These are phyloP conservation scores for Mycena albidolilacea DNA, from an alignment of 768 basidiomycete species.

Conservation along the genomic window DNA sequence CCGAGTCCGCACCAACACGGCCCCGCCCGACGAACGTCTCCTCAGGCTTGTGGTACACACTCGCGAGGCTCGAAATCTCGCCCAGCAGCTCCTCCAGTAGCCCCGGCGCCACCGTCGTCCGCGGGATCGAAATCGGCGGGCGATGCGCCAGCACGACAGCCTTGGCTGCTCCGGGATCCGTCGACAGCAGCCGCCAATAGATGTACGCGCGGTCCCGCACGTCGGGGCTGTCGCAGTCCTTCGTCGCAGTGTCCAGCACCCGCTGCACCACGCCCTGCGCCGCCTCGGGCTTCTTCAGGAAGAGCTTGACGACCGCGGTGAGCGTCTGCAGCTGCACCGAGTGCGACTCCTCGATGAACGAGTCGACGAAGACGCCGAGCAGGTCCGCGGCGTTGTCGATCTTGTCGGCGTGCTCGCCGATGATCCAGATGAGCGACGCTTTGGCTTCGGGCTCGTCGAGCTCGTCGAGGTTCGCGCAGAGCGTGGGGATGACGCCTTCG, in stretches of 20 bases:
- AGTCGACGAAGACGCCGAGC: conserved; percentile 89
- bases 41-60: conserved; percentile 97
- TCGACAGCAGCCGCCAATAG: conserved; percentile 96
- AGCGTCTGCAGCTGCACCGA: conserved; percentile 88
- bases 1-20: conserved; percentile 85
- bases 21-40: conserved; percentile 97
- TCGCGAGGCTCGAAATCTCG: conserved; percentile 91
- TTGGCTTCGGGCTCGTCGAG: conserved; percentile 99
- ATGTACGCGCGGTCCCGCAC: conserved; percentile 98
- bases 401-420: conserved; percentile 97
- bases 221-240: conserved; percentile 97
- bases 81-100: conserved; percentile 92
- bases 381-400: conserved; percentile 98
- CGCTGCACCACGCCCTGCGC: conserved; percentile 94
- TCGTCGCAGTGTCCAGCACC: conserved; percentile 95
- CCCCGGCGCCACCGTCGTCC: conserved; percentile 90
- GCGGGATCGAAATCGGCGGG: conserved; percentile 94
- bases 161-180: conserved; percentile 96
- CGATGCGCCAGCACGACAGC: conserved; percentile 91
- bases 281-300: conserved; percentile 93
- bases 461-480: conserved; percentile 96
- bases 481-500: conserved; percentile 95
- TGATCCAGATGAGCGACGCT: conserved; percentile 98
- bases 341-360: conserved; percentile 95
- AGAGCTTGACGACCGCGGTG: conserved; percentile 97